A percentile compares a stretch with the other conserved stretches of the same genome.
These are phyloP conservation scores for Solanum acaule DNA, from an alignment of 257 asterid genomes.

Conservation along the genomic window DNA sequence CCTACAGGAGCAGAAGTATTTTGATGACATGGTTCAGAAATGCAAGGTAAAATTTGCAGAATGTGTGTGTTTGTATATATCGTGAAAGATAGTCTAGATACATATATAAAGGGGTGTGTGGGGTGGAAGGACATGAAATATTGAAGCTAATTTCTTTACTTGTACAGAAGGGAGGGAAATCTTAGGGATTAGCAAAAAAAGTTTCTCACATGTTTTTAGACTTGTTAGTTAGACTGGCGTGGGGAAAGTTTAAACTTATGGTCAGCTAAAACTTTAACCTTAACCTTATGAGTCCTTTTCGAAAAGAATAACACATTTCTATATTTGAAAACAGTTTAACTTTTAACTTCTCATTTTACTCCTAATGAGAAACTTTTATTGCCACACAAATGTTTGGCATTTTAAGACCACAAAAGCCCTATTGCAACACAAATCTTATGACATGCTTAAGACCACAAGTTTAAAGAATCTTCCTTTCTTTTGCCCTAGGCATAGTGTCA, in stretches of 20 bases:
- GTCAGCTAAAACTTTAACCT: not conserved
- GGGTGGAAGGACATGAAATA: not conserved
- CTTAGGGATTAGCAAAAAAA: not conserved
- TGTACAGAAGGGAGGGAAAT: not conserved
- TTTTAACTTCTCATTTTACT: not conserved
- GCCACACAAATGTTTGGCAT: not conserved
- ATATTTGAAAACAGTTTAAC: not conserved
- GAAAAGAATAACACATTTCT: not conserved
- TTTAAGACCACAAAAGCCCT: not conserved
- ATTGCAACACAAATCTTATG: not conserved
- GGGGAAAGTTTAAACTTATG: not conserved
- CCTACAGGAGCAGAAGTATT: constrained; percentile 73
- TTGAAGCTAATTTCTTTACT: not conserved
- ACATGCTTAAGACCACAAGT: not conserved
- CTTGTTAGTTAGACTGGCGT: not conserved
- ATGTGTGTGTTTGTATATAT: not conserved
- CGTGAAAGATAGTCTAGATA: not conserved
- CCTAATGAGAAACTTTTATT: not conserved
- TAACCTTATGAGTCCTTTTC: not conserved
- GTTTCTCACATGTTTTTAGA: not conserved
- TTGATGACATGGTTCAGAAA: constrained; percentile 83
- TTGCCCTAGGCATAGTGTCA: not conserved
- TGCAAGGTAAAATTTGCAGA: constrained; percentile 59
- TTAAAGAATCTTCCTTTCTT: not conserved
- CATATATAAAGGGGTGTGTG: not conserved